These are phyloP conservation scores for Claviceps paspali DNA, from an alignment of 2,329 filamentous ascomycete genomes.

Conservation along the genomic window DNA sequence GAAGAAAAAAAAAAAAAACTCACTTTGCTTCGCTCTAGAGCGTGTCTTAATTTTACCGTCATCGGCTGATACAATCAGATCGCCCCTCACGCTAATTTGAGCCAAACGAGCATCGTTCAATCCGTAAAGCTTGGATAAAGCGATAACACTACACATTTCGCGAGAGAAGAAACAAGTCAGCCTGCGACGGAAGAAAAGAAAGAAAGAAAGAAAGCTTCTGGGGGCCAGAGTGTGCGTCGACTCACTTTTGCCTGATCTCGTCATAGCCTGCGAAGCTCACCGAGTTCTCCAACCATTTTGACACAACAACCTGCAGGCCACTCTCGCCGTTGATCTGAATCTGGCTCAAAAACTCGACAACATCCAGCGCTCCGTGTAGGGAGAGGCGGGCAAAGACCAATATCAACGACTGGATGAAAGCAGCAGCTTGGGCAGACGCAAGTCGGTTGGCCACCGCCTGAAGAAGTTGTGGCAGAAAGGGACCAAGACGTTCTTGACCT, in stretches of 20 bases:
- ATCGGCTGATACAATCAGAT: slow-evolving; percentile 66
- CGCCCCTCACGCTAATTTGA: slow-evolving; percentile 76
- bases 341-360: slow-evolving; percentile 79
- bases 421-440: slow-evolving; percentile 65
- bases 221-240: too few species aligned
- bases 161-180: too few species aligned
- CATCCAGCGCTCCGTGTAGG: slow-evolving; percentile 69
- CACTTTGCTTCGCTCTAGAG: slow-evolving; percentile 73
- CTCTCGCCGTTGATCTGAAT: slow-evolving; percentile 66
- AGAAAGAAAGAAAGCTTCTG: slow-evolving; percentile 17
- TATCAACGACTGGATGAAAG: slow-evolving; percentile 90
- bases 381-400: slow-evolving; percentile 88
- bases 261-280: slow-evolving; percentile 97
- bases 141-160: slow-evolving; percentile 64
- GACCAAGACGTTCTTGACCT: slow-evolving; percentile 77
- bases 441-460: slow-evolving; percentile 78
- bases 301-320: slow-evolving; percentile 76
- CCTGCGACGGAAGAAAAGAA: neutral
- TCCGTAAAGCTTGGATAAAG: slow-evolving; percentile 78
- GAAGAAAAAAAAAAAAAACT: too few species aligned
- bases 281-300: slow-evolving; percentile 95
- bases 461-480: slow-evolving; percentile 76
- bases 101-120: slow-evolving; percentile 68
- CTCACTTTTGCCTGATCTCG: slow-evolving; percentile 89
- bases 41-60: slow-evolving; percentile 79